Evolutionary conservation across 257 asterid species (phyloP).

Genomic region (Linaria vulgaris): DNA sequence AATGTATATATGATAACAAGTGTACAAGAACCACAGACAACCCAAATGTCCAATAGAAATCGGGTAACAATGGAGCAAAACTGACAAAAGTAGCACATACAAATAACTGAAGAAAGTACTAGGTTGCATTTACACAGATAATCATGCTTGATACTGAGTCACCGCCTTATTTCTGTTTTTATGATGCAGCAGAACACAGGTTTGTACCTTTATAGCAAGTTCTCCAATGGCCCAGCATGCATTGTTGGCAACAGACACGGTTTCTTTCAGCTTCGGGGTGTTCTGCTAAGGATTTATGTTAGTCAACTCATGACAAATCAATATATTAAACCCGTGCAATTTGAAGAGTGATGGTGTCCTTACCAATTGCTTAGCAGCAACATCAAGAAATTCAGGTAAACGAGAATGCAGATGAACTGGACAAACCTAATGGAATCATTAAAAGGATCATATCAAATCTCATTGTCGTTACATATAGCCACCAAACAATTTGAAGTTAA

Average conservation of each 20-base stretch:
- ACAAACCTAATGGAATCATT: constrained; percentile 40
- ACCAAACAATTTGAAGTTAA: not conserved
- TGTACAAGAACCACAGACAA: not conserved
- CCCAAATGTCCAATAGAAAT: not conserved
- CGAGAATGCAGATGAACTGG: constrained; percentile 55
- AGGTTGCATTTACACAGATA: not conserved
- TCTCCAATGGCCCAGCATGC: constrained; percentile 99
- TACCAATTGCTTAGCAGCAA: constrained; percentile 91
- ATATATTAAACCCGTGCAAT: constrained; percentile 4
- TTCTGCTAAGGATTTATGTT: constrained; percentile 45
- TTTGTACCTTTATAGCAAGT: constrained; percentile 66
- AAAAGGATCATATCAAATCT: not conserved
- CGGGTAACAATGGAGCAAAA: not conserved
- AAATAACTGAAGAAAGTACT: constrained; percentile 11
- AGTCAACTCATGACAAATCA: constrained; percentile 18
- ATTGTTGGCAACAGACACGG: constrained; percentile 92
- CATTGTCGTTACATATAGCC: constrained; percentile 25
- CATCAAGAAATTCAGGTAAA: constrained; percentile 77
- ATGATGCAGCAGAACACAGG: not conserved
- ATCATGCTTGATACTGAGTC: constrained; percentile 9
- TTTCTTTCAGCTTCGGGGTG: constrained; percentile 79
- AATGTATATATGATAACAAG: not conserved
- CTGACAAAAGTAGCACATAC: not conserved
- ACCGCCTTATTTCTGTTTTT: constrained; percentile 4
- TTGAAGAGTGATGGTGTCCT: constrained; percentile 30